Base-by-base conservation (phyloP, 2,329 filamentous ascomycete genomes). In the Beauveria caledonica region DNA sequence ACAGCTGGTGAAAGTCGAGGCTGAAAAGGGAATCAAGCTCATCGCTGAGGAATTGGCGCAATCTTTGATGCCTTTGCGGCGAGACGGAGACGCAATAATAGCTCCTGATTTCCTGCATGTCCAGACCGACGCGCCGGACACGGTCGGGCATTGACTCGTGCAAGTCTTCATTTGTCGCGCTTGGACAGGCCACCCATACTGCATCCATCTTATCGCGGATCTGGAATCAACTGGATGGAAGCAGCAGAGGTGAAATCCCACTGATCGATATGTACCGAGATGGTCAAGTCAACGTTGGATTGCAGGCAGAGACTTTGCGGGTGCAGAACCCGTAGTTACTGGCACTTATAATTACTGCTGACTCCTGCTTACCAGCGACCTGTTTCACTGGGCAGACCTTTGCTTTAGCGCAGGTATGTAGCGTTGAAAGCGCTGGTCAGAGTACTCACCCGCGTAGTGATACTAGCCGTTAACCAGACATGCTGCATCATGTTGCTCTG, bases 1-100 rank as follows among this genome's bases (percentile, higher is more conserved):
- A 62, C 21, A 73, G 61, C 1, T 45, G 53, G 2, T 69, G 64
- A 58, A 73, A 73, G 40, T 66, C 63, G 10, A 71, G 54, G 21
- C 60, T 51, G 21, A 63, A 63, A 0, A 73, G 60, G 1, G 64
- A 57, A 1, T 68, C 65, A 0, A 81, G 71, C 62, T 83, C 76
- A 0, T 73, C 64, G 0, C 66, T 58, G 62, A 77, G 77, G 65
- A 76, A 84, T 13, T 66, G 62, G 1, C 70, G 62, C 0, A 84
- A 65, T 1, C 74, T 73, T 5, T 68, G 53, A 52, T 72, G 70
- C 0, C 80, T 74, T 1, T 66, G 68, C 0, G 70, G 64, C 0
- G 81, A 82, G 44, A 78, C 73, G 0, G 69, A 68, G 62, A 83
- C 75, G 55, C 76, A 77, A 69, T 82, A 81, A 65, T 80, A 83